These are phyloP conservation scores for Candida ficus DNA, from an alignment of 805 yeast genomes.

Conservation along the genomic window DNA sequence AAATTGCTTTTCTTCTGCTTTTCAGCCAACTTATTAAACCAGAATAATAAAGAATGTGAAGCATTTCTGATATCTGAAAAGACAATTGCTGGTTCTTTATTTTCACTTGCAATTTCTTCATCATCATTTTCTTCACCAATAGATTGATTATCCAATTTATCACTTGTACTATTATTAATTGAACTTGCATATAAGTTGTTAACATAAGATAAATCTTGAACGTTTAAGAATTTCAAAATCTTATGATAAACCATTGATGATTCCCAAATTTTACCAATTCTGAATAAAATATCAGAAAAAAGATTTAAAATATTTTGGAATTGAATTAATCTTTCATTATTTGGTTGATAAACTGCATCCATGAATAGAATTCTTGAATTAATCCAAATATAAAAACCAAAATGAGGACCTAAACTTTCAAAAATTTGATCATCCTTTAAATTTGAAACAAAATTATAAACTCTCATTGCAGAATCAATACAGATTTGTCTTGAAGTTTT, in stretches of 20 bases:
- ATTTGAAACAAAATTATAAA: slow-evolving; percentile 13
- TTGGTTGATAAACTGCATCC: slow-evolving; percentile 20
- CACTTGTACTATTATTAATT: neutral
- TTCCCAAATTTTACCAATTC: slow-evolving; percentile 26
- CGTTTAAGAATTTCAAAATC: slow-evolving; percentile 24
- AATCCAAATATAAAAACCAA: slow-evolving; percentile 30
- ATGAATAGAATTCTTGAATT: slow-evolving; percentile 29
- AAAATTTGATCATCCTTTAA: slow-evolving; percentile 15
- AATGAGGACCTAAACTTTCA: slow-evolving; percentile 28
- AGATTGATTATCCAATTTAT: slow-evolving; percentile 14
- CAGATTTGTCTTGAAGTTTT: slow-evolving; percentile 20
- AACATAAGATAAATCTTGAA: slow-evolving; percentile 22
- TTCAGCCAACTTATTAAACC: slow-evolving; percentile 24
- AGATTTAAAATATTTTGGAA: slow-evolving; percentile 13
- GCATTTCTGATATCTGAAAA: slow-evolving; percentile 31
- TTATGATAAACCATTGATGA: slow-evolving; percentile 25
- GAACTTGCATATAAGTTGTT: neutral
- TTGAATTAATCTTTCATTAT: slow-evolving; percentile 1
- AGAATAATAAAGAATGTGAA: slow-evolving; percentile 27
- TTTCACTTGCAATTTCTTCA: slow-evolving; percentile 24
- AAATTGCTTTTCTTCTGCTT: slow-evolving; percentile 7
- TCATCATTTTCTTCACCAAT: slow-evolving; percentile 15
- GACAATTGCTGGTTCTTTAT: slow-evolving; percentile 31
- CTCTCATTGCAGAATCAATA: slow-evolving; percentile 17
- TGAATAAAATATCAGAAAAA: slow-evolving; percentile 17